Evolutionary conservation across 768 basidiomycete genomes (phyloP), one percentile per base, ranked within the genome.

Genomic region (Podaxis sp.): DNA sequence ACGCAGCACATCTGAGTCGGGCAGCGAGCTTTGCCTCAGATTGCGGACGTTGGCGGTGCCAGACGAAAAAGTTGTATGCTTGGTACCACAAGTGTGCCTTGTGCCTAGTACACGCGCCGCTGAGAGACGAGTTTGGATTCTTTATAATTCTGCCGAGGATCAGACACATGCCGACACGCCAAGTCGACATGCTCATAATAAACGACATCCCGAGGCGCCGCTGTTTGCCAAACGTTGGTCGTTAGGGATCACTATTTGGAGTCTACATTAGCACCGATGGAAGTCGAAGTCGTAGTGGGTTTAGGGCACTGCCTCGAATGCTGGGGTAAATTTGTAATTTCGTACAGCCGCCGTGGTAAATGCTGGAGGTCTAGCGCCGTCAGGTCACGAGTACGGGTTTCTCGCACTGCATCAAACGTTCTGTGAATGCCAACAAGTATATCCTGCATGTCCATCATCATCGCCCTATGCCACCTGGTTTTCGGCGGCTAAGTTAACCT

Each of bases 301-400:
- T 43, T 27, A 24, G 12, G 4, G 19, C 49, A 50, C 49, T 27
- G 49, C 49, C 49, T 22, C 25, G 22, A 36, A 36, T 19, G 36
- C 17, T 37, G n/a, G 36, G 12, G 22, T 13, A 50, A 50, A 27
- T 27, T 24, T 12, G 49, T 22, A 50, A 13, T 27, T 33, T 33
- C 33, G 37, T 40, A 27, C 67, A 69, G 15, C 70, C 59, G 25
- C 22, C 9, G 22, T 50, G 19, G 19, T 5, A 4, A 27, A 50
- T 19, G 7, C 22, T 24, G 12, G 22, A 27, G 13, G n/a, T 43
- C 15, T 24, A 50, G 15, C 5, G 25, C n/a, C 29, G 19, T 58
- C 43, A 58, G 49, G 57, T 58, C 57, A 58, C 57, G 57, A 24
- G 57, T 49, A 9, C 27, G 40, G 9, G 41, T 22, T 40, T 22